A percentile compares a stretch with the other conserved stretches of the same genome.
phyloP scores from a whole-genome alignment of 2,329 filamentous ascomycete genomes.

The Epichloe brachyelytri region DNA sequence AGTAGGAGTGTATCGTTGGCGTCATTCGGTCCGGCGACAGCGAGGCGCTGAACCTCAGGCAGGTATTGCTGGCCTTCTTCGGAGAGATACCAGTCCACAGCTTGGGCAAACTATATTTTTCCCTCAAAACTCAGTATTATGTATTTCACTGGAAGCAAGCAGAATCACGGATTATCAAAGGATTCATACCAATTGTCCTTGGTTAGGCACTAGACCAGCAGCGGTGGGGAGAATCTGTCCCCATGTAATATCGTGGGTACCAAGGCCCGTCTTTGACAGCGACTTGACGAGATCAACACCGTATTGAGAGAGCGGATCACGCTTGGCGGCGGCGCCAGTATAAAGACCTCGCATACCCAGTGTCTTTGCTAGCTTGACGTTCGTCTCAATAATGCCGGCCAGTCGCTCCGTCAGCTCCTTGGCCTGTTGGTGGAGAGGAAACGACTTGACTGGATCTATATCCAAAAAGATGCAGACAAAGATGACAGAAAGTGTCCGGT shows the following conservation, averaged over 20 bases:
- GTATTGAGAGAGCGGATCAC: constrained; percentile 46
- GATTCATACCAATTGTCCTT: constrained; percentile 47
- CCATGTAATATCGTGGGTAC: constrained; percentile 54
- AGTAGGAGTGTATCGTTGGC: constrained; percentile 51
- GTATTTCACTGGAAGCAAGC: not conserved
- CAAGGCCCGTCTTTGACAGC: constrained; percentile 50
- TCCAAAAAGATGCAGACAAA: constrained; percentile 55
- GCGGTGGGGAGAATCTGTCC: constrained; percentile 56
- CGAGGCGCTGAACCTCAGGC: constrained; percentile 46
- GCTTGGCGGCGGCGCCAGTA: constrained; percentile 33
- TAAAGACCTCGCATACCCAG: constrained; percentile 32
- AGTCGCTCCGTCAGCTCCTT: constrained; percentile 45
- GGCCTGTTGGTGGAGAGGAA: constrained; percentile 46
- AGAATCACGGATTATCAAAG: too few relatives aligned
- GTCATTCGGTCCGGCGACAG: constrained; percentile 38
- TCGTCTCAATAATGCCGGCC: constrained; percentile 47
- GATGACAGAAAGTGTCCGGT: constrained; percentile 51
- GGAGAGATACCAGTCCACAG: constrained; percentile 60
- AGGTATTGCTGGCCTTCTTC: constrained; percentile 41
- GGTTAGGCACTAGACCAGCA: constrained; percentile 54
- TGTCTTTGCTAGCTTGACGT: constrained; percentile 45
- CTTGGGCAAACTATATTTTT: constrained; percentile 48
- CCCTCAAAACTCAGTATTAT: not conserved
- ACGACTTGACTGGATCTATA: constrained; percentile 53
- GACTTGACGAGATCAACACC: constrained; percentile 53